phyloP scores from a whole-genome alignment of 176 grass and related monocot species.

The Tillandsia leiboldiana region DNA sequence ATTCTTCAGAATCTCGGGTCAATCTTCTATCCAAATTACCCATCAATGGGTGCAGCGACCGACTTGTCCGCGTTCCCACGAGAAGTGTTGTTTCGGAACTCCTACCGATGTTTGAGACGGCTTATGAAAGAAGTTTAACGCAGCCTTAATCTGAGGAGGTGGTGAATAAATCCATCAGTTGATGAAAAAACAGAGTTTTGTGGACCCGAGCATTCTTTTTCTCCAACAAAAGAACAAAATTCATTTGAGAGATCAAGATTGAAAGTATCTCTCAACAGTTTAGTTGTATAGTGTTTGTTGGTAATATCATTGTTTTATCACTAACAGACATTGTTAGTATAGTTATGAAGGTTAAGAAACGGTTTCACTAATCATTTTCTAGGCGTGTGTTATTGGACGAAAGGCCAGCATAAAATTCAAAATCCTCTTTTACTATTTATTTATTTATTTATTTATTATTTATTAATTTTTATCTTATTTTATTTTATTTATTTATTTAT shows the following conservation, averaged over 20 bases:
- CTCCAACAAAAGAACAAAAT: background rate
- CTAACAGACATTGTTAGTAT: background rate
- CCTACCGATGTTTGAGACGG: slow-evolving; percentile 44
- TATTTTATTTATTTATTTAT: too few species aligned
- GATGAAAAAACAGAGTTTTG: background rate
- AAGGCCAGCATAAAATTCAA: too few species aligned
- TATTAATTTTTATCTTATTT: too few species aligned
- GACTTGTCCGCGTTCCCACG: slow-evolving; percentile 30
- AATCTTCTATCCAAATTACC: slow-evolving; percentile 36
- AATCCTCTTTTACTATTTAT: too few species aligned
- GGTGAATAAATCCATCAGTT: background rate
- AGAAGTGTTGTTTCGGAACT: slow-evolving; percentile 43
- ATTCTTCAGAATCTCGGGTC: slow-evolving; percentile 22
- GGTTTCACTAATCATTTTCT: too few species aligned
- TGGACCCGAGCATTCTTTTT: background rate
- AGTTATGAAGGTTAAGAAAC: too few species aligned
- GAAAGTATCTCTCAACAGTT: too few species aligned
- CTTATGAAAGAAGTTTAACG: slow-evolving; percentile 39
- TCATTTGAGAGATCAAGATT: background rate
- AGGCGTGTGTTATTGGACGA: too few species aligned
- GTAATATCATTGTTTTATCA: background rate
- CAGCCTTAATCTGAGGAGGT: slow-evolving; percentile 27
- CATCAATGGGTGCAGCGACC: slow-evolving; percentile 24
- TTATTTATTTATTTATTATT: too few species aligned
- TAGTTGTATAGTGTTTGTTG: background rate